These are phyloP conservation scores for Ceratocystis diversiconidia DNA, from an alignment of 2,329 filamentous ascomycete species.

Conservation along the genomic window DNA sequence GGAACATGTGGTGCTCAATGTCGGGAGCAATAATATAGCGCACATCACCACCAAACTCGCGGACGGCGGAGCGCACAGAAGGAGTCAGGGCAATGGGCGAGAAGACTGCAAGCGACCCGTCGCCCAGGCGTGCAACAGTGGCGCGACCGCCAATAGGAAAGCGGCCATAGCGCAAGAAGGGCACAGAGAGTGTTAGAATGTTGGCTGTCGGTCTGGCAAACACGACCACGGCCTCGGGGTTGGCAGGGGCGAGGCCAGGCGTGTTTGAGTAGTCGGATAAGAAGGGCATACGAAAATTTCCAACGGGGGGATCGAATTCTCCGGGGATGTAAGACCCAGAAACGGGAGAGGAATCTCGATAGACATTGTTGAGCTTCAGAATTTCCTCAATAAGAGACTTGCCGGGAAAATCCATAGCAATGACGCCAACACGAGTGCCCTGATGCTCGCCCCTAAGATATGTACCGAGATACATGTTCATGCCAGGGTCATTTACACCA, in stretches of 20 bases:
- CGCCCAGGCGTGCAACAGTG: slow-evolving; percentile 69
- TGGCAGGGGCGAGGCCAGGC: slow-evolving; percentile 42
- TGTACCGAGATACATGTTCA: too few species aligned
- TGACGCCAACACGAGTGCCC: too few species aligned
- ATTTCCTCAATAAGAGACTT: too few species aligned
- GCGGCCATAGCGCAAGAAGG: slow-evolving; percentile 67
- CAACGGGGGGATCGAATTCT: too few species aligned
- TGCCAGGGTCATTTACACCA: too few species aligned
- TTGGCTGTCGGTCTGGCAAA: slow-evolving; percentile 72
- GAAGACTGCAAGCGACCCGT: slow-evolving; percentile 72
- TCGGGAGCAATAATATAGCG: slow-evolving; percentile 80
- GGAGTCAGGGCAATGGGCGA: slow-evolving; percentile 78
- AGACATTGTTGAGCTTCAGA: too few species aligned
- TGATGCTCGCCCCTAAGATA: too few species aligned
- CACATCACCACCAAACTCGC: slow-evolving; percentile 52
- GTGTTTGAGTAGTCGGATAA: background rate
- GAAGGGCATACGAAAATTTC: background rate
- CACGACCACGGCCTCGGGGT: slow-evolving; percentile 79
- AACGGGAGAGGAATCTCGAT: too few species aligned
- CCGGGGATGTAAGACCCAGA: too few species aligned
- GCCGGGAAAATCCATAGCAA: too few species aligned
- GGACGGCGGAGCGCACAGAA: slow-evolving; percentile 50
- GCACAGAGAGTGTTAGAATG: slow-evolving; percentile 64
- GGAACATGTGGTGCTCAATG: slow-evolving; percentile 87
- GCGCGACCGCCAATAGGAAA: slow-evolving; percentile 76